A percentile compares a stretch with the other conserved stretches of the same genome.
Evolutionary conservation across 176 grass and related monocot genomes (phyloP).

Genomic region (Poa annua): DNA sequence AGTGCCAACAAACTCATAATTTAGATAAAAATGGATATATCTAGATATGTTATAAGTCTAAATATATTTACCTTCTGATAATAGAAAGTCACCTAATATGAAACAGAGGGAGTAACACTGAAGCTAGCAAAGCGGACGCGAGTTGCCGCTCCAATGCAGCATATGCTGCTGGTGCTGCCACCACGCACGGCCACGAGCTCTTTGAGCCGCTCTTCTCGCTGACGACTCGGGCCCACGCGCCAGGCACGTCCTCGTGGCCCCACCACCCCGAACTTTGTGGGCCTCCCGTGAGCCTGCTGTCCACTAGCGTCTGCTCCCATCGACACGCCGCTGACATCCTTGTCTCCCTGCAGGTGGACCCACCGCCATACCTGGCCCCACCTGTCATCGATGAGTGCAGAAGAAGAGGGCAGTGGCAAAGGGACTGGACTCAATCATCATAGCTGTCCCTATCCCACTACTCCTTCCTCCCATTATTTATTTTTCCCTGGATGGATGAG

Average conservation of each 20-base stretch:
- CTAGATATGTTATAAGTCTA: too few relatives aligned
- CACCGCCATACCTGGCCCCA: rapidly evolving
- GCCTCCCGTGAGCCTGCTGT: not conserved
- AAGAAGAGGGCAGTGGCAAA: not conserved
- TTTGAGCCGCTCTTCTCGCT: not conserved
- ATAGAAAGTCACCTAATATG: too few relatives aligned
- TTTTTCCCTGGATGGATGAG: not conserved
- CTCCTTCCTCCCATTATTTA: not conserved
- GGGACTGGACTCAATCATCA: slow-evolving; percentile 33
- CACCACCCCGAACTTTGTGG: not conserved
- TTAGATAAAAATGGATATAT: too few relatives aligned
- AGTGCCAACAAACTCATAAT: too few relatives aligned
- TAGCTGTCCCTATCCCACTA: slow-evolving; percentile 29
- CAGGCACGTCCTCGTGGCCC: not conserved
- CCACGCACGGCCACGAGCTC: not conserved
- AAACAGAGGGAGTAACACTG: too few relatives aligned
- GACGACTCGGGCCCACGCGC: not conserved
- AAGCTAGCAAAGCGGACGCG: too few relatives aligned
- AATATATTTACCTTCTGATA: too few relatives aligned
- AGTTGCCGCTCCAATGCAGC: slow-evolving; percentile 30
- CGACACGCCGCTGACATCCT: not conserved
- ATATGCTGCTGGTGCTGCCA: not conserved
- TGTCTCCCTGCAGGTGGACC: not conserved
- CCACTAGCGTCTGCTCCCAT: not conserved
- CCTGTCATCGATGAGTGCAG: rapidly evolving